Evolutionary conservation across 2,329 filamentous ascomycete genomes (phyloP).

Genomic region (Orbilia brochopaga): DNA sequence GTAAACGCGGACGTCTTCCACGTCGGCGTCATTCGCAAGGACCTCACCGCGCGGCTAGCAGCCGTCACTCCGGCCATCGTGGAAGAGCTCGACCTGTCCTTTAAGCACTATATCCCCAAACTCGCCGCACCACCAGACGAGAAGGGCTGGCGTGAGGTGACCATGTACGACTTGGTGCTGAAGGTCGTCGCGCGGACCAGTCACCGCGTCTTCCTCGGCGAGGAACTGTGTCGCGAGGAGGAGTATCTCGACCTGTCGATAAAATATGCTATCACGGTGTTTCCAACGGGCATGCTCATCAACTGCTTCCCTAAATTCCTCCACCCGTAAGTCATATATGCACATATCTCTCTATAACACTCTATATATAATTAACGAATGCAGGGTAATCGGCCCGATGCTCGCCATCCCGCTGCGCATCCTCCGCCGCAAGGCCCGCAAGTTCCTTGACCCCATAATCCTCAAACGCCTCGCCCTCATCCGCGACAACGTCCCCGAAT

Average conservation of each 20-base stretch:
- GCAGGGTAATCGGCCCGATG: constrained; percentile 26
- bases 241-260: constrained; percentile 62
- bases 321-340: constrained; percentile 33
- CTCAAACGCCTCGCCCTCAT: constrained; percentile 38
- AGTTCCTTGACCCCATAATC: constrained; percentile 42
- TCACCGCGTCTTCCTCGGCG: constrained; percentile 62
- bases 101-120: constrained; percentile 36
- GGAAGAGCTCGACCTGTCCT: constrained; percentile 40
- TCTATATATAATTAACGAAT: neutral
- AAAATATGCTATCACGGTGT: constrained; percentile 61
- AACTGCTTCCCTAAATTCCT: constrained; percentile 45
- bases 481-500: constrained; percentile 32
- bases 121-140: constrained; percentile 29
- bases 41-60: constrained; percentile 39
- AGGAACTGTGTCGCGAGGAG: constrained; percentile 61
- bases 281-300: constrained; percentile 55
- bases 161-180: constrained; percentile 59
- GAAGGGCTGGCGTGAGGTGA: constrained; percentile 58
- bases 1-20: constrained; percentile 45
- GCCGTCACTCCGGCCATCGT: constrained; percentile 44
- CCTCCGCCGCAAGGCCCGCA: constrained; percentile 30
- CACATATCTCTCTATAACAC: neutral
- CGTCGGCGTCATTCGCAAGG: constrained; percentile 44
- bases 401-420: constrained; percentile 26
- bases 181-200: constrained; percentile 62